phyloP scores from a whole-genome alignment of 495 filamentous ascomycete species.

The Daldinia caldariorum region DNA sequence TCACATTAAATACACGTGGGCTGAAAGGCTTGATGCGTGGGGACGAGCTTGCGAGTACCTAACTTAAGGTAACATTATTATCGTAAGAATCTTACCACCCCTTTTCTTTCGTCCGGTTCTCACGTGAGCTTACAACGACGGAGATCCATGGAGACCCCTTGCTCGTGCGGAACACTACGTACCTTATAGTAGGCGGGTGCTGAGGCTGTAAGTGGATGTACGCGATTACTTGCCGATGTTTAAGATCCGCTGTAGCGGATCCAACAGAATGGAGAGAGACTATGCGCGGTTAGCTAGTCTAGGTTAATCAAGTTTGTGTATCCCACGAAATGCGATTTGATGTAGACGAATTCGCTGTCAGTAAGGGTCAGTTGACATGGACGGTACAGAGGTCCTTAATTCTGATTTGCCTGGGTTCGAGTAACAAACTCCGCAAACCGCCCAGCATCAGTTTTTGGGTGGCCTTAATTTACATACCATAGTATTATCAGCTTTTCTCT shows the following conservation, averaged over 20 bases:
- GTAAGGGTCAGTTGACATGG: slow-evolving; percentile 43
- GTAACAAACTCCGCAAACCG: slow-evolving; percentile 33
- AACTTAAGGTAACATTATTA: background rate
- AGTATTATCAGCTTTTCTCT: slow-evolving; percentile 13
- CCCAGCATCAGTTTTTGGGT: slow-evolving; percentile 26
- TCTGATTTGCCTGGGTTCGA: slow-evolving; percentile 36
- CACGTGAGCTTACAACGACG: slow-evolving; percentile 30
- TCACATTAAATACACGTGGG: slow-evolving; percentile 23
- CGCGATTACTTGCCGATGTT: slow-evolving; percentile 45
- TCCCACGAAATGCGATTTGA: slow-evolving; percentile 36
- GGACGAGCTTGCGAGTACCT: background rate
- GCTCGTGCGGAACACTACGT: slow-evolving; percentile 17
- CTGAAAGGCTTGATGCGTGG: slow-evolving; percentile 31
- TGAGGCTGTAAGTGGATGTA: slow-evolving; percentile 32
- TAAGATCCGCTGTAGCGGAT: slow-evolving; percentile 41
- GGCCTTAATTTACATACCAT: slow-evolving; percentile 37
- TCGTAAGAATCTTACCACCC: slow-evolving; percentile 19
- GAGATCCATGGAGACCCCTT: slow-evolving; percentile 20
- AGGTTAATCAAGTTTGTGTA: slow-evolving; percentile 36
- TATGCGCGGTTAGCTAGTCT: slow-evolving; percentile 25
- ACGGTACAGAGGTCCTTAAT: slow-evolving; percentile 14
- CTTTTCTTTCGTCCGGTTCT: slow-evolving; percentile 12
- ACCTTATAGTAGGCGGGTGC: slow-evolving; percentile 1
- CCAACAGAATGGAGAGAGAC: slow-evolving; percentile 10
- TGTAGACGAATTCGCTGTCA: slow-evolving; percentile 37